phyloP scores from a whole-genome alignment of 2,329 filamentous ascomycete species.

The Tympanopsis confertula region DNA sequence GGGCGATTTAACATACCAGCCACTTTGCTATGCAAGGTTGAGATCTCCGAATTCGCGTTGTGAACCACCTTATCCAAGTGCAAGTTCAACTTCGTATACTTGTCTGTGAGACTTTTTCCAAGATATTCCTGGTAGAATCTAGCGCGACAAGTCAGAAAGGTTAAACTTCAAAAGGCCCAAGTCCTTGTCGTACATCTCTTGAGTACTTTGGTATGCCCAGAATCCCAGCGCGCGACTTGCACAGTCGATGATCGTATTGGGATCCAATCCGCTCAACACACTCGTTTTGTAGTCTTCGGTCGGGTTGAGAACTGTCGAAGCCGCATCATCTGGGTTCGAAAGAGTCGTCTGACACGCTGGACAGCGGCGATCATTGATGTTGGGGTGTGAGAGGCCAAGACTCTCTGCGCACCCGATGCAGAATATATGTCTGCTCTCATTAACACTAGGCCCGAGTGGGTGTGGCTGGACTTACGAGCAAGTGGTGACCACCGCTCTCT shows the following conservation, averaged over 20 bases:
- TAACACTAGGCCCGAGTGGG: no score
- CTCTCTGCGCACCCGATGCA: not conserved
- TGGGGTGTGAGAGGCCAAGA: not conserved
- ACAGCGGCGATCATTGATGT: not conserved
- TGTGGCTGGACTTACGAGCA: not conserved
- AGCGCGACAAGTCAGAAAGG: no score
- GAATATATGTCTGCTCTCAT: not conserved
- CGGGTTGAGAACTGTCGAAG: not conserved
- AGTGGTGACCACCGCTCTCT: not conserved
- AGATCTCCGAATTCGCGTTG: not conserved
- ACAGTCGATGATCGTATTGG: not conserved
- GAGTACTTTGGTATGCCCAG: not conserved
- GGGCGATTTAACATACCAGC: no score
- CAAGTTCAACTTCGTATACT: not conserved
- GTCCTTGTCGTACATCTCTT: not conserved
- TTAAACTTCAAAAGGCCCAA: no score
- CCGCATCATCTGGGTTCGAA: not conserved
- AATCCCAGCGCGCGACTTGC: not conserved
- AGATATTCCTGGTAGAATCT: not conserved
- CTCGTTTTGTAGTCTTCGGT: constrained; percentile 1
- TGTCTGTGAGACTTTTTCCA: not conserved
- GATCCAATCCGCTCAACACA: not conserved
- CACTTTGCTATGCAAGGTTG: not conserved
- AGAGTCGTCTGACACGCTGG: not conserved
- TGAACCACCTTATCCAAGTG: not conserved